Evolutionary conservation across 2,329 filamentous ascomycete genomes (phyloP).

Genomic region (Trichoderma koningiopsis): DNA sequence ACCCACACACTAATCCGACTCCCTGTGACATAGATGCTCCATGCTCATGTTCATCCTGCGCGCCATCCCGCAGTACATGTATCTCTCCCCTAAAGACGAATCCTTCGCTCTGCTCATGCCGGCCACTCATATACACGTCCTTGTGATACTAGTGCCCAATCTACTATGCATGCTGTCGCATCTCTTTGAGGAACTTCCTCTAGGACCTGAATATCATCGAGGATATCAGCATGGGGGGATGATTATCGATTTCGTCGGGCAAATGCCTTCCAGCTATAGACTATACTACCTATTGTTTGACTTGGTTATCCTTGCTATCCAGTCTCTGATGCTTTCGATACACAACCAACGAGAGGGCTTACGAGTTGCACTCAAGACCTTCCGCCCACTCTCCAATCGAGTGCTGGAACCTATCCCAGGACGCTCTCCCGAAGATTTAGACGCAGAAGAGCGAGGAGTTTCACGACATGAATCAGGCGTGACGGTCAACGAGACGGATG

Average conservation of each 20-base stretch:
- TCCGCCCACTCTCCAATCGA: conserved; percentile 39
- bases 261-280: conserved; percentile 61
- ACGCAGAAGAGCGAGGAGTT: conserved; percentile 59
- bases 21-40: conserved; percentile 56
- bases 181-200: conserved; percentile 55
- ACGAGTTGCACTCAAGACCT: conserved; percentile 49
- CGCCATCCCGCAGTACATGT: conserved; percentile 61
- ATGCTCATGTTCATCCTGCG: conserved; percentile 64
- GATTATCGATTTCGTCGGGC: conserved; percentile 68
- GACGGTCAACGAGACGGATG: conserved; percentile 42
- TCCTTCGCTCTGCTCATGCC: conserved; percentile 57
- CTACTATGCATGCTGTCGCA: conserved; percentile 63
- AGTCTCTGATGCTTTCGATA: conserved; percentile 66
- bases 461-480: conserved; percentile 44
- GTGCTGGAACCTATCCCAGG: conserved; percentile 33
- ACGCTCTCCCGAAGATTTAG: conserved; percentile 51
- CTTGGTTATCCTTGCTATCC: conserved; percentile 56
- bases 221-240: conserved; percentile 70
- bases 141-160: conserved; percentile 61
- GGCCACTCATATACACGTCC: conserved; percentile 58
- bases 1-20: background rate
- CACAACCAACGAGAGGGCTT: conserved; percentile 62
- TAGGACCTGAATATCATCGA: conserved; percentile 61
- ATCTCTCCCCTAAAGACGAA: conserved; percentile 64
- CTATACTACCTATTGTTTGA: conserved; percentile 60